Conservation (phyloP, 2,329 filamentous ascomycete species). For the Cladosporium sp. region DNA sequence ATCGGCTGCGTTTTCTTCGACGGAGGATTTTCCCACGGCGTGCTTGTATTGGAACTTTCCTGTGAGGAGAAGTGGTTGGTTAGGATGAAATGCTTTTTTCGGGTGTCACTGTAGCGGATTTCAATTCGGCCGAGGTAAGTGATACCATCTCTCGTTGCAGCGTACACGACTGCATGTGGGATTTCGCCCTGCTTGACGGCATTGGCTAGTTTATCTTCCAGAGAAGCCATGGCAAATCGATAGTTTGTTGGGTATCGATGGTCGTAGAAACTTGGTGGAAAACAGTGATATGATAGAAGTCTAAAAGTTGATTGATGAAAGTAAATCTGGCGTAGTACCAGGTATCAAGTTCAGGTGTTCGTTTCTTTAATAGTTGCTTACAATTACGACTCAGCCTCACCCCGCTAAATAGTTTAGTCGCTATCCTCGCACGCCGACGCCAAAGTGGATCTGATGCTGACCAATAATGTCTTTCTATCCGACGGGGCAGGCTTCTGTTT, state of each 20-base stretch:
- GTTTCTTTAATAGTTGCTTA: too few relatives aligned
- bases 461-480: too few relatives aligned
- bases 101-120: background rate
- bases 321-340: too few relatives aligned
- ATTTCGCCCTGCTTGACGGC: constrained; percentile 29
- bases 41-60: constrained; percentile 29
- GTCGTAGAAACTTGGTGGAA: too few relatives aligned
- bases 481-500: too few relatives aligned
- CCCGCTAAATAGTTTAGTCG: background rate
- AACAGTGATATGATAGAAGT: too few relatives aligned
- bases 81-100: background rate
- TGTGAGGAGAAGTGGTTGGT: constrained; percentile 12
- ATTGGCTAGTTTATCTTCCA: constrained; percentile 25
- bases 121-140: background rate
- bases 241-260: too few relatives aligned
- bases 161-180: constrained; percentile 27
- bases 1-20: constrained; percentile 14
- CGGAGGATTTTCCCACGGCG: constrained; percentile 23
- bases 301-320: too few relatives aligned
- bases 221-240: constrained; percentile 15
- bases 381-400: constrained; percentile 2
- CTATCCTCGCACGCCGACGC: background rate
- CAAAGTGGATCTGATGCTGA: too few relatives aligned
- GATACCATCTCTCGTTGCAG: constrained; percentile 25
- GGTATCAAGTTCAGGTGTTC: too few relatives aligned